Conservation (phyloP, 2,329 filamentous ascomycete species). For the Calonectria henricotiae region DNA sequence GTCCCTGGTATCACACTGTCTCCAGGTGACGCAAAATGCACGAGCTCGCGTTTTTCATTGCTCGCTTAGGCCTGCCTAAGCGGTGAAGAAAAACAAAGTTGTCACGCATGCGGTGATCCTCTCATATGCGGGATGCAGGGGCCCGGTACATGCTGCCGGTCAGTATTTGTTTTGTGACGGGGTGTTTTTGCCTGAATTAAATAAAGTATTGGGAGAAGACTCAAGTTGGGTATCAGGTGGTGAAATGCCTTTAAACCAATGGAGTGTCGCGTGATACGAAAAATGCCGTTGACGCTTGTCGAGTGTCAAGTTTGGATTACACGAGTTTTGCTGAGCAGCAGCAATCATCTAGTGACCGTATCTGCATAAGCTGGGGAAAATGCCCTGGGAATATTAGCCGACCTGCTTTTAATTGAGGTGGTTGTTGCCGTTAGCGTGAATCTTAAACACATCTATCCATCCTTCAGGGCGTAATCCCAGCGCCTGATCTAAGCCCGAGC, state of each 20-base stretch:
- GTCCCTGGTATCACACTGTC: neutral
- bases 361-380: neutral
- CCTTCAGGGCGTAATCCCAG: neutral
- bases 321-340: no score
- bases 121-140: neutral
- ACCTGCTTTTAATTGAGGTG: neutral
- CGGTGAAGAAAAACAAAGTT: neutral
- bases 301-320: no score
- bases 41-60: neutral
- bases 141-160: neutral
- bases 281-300: no score
- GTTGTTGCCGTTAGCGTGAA: neutral
- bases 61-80: neutral
- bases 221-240: no score
- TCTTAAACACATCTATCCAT: neutral
- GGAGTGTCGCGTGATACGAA: no score
- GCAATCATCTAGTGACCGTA: neutral
- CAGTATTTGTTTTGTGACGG: no score
- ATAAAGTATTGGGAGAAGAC: no score
- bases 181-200: no score
- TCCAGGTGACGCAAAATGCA: neutral
- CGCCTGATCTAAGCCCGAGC: constrained; percentile 15
- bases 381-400: neutral
- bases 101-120: neutral
- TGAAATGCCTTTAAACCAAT: no score